Evolutionary conservation across 2,329 filamentous ascomycete species (phyloP).

Genomic region (Clonostachys rosea): DNA sequence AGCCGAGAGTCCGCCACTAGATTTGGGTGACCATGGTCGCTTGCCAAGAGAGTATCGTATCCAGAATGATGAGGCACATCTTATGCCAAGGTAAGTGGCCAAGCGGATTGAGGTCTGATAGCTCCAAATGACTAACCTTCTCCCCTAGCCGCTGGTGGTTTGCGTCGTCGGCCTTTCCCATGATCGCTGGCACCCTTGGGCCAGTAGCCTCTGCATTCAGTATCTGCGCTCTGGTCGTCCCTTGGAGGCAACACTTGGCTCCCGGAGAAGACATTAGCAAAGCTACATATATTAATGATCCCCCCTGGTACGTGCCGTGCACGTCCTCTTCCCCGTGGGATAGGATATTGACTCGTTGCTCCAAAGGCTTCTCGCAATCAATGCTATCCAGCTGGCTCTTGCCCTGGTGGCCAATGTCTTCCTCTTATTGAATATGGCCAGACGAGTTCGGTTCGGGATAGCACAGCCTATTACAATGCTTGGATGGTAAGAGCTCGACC

Average conservation of each 20-base stretch:
- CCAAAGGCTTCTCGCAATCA: slow-evolving; percentile 64
- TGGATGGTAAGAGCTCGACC: slow-evolving; percentile 61
- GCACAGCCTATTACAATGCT: slow-evolving; percentile 80
- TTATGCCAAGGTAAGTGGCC: slow-evolving; percentile 35
- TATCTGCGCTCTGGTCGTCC: slow-evolving; percentile 75
- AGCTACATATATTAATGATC: slow-evolving; percentile 57
- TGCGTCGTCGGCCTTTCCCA: slow-evolving; percentile 62
- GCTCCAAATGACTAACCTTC: too few species aligned
- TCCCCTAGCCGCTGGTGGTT: slow-evolving; percentile 55
- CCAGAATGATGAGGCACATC: slow-evolving; percentile 31
- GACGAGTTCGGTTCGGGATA: slow-evolving; percentile 73
- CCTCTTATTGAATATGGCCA: slow-evolving; percentile 82
- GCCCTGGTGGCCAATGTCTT: slow-evolving; percentile 78
- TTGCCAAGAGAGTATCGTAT: slow-evolving; percentile 14
- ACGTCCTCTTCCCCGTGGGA: not conserved
- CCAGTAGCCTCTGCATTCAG: slow-evolving; percentile 85
- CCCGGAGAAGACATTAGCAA: slow-evolving; percentile 39
- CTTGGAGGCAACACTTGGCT: slow-evolving; percentile 62
- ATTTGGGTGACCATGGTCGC: too few species aligned
- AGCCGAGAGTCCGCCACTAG: too few species aligned
- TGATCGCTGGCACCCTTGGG: slow-evolving; percentile 79
- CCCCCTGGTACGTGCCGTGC: slow-evolving; percentile 52
- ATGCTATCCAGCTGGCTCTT: slow-evolving; percentile 70
- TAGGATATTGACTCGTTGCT: not conserved
- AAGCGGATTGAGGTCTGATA: too few species aligned